These are phyloP conservation scores for Metschnikowia peoriensis DNA, from an alignment of 805 yeast species.

Conservation along the genomic window DNA sequence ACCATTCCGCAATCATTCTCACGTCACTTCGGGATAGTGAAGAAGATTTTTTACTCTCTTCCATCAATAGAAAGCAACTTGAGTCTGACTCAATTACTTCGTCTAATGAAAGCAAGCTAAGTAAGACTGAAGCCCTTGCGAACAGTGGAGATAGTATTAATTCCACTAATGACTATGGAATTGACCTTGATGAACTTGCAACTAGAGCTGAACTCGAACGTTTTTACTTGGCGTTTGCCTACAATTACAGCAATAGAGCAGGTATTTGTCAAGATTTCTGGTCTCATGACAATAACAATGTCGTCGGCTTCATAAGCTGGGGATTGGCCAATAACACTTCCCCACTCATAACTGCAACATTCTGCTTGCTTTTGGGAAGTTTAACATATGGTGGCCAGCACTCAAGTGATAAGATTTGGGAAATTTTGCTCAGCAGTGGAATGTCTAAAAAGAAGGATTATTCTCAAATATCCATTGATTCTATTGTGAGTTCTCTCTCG, in stretches of 20 bases:
- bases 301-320: slow-evolving; percentile 86
- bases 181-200: slow-evolving; percentile 60
- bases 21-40: slow-evolving; percentile 70
- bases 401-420: slow-evolving; percentile 45
- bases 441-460: slow-evolving; percentile 36
- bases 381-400: slow-evolving; percentile 60
- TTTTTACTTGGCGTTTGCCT: slow-evolving; percentile 73
- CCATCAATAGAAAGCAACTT: slow-evolving; percentile 32
- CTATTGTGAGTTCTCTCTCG: slow-evolving; percentile 51
- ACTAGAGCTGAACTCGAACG: slow-evolving; percentile 84
- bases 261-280: slow-evolving; percentile 61
- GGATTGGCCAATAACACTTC: slow-evolving; percentile 74
- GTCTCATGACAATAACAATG: slow-evolving; percentile 49
- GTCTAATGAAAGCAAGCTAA: not conserved
- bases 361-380: slow-evolving; percentile 74
- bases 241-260: slow-evolving; percentile 62
- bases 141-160: not conserved
- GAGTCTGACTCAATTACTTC: slow-evolving; percentile 31
- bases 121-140: not conserved
- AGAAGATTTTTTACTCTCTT: slow-evolving; percentile 65
- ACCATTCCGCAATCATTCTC: slow-evolving; percentile 62
- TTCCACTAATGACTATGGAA: slow-evolving; percentile 13
- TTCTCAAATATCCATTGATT: slow-evolving; percentile 53
- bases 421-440: slow-evolving; percentile 27
- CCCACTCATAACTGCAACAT: slow-evolving; percentile 78